Percentiles rank a stretch among this genome's conserved stretches.
These are phyloP conservation scores for Cutaneotrichosporon daszewskae DNA, from an alignment of 1,284 basidiomycete genomes.

Conservation along the genomic window DNA sequence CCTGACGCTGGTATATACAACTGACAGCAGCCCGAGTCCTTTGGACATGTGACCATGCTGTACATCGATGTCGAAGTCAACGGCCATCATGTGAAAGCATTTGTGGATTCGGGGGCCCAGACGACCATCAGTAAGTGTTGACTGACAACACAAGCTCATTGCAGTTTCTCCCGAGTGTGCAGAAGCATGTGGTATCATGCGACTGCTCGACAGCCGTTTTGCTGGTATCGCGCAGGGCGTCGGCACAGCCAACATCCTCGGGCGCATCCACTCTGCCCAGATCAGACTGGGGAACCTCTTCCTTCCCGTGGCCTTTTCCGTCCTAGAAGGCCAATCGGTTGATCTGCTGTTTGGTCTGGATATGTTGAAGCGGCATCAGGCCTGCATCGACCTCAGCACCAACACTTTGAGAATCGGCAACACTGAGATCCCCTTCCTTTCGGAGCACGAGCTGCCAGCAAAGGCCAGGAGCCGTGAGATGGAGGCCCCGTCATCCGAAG, in stretches of 20 bases:
- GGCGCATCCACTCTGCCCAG: constrained; percentile 88
- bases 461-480: constrained; percentile 53
- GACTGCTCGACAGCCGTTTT: constrained; percentile 81
- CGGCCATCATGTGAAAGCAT: constrained; percentile 82
- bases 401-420: constrained; percentile 82
- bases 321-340: constrained; percentile 90
- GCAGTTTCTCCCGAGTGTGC: constrained; percentile 91
- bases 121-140: constrained; percentile 78
- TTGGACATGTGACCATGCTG: constrained; percentile 93
- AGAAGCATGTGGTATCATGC: constrained; percentile 89
- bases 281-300: constrained; percentile 77
- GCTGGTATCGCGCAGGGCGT: constrained; percentile 90
- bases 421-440: constrained; percentile 76
- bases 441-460: constrained; percentile 91
- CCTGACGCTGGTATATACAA: constrained; percentile 50
- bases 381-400: constrained; percentile 85
- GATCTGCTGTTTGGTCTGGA: constrained; percentile 93
- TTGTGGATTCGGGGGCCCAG: constrained; percentile 96
- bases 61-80: constrained; percentile 81
- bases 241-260: constrained; percentile 89
- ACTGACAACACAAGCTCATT: background rate
- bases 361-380: constrained; percentile 97
- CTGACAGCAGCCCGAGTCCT: constrained; percentile 67
- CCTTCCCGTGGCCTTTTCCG: constrained; percentile 87
- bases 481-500: background rate